A percentile compares a stretch with the other conserved stretches of the same genome.
These are phyloP conservation scores for Paraphaeosphaeria minitans DNA, from an alignment of 2,329 filamentous ascomycete species.

Conservation along the genomic window DNA sequence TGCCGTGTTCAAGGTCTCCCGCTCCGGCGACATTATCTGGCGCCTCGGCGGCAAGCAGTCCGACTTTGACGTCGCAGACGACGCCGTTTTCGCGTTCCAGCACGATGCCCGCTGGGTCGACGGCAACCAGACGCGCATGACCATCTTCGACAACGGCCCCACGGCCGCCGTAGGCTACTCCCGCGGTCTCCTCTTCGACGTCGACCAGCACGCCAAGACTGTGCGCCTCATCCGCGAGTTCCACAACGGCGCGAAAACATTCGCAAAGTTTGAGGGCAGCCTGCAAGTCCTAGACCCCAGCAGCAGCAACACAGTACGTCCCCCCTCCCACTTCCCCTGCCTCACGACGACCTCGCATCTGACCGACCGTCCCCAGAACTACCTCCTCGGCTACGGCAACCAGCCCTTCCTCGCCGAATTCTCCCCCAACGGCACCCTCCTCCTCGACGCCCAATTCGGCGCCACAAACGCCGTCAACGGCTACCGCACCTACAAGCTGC, in stretches of 20 bases:
- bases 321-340: too few relatives aligned
- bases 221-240: constrained; percentile 54
- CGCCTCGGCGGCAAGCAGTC: constrained; percentile 30
- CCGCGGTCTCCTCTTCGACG: constrained; percentile 46
- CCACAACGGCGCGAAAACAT: constrained; percentile 46
- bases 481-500: constrained; percentile 44
- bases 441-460: constrained; percentile 53
- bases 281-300: constrained; percentile 43
- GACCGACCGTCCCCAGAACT: constrained; percentile 33
- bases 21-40: constrained; percentile 32
- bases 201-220: constrained; percentile 41
- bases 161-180: constrained; percentile 21
- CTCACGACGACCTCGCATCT: too few relatives aligned
- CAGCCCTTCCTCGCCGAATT: constrained; percentile 57
- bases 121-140: constrained; percentile 30
- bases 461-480: constrained; percentile 39
- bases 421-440: constrained; percentile 42
- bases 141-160: constrained; percentile 49
- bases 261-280: constrained; percentile 47
- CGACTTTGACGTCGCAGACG: constrained; percentile 35
- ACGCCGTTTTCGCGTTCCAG: constrained; percentile 57
- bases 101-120: constrained; percentile 44
- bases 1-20: constrained; percentile 24
- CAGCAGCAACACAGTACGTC: constrained; percentile 30
- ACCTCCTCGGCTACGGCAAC: constrained; percentile 56